Percentiles rank a stretch among this genome's conserved stretches.
Conservation (phyloP, 345 rosid genomes). For the Draba incana region DNA sequence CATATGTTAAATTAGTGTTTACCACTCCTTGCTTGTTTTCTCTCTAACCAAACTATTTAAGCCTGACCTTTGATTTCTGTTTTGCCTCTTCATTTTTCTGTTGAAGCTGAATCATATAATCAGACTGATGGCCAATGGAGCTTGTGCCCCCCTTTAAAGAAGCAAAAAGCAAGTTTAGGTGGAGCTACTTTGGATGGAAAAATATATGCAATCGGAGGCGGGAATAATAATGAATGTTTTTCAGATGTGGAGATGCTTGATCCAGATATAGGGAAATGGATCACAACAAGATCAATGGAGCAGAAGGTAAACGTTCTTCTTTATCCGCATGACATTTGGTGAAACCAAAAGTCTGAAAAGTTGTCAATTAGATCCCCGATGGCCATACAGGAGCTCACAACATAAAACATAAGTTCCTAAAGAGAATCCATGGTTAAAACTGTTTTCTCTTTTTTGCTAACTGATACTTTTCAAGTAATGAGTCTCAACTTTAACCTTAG, state of each 20-base stretch:
- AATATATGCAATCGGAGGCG: conserved; percentile 77
- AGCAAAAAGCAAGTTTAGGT: conserved; percentile 64
- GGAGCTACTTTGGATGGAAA: conserved; percentile 58
- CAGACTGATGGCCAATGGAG: conserved; percentile 60
- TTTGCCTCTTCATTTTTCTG: conserved; percentile 29
- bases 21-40: conserved; percentile 15
- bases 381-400: conserved; percentile 6
- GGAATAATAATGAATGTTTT: conserved; percentile 50
- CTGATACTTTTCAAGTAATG: conserved; percentile 16
- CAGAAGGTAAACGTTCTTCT: conserved; percentile 54
- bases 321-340: conserved; percentile 22
- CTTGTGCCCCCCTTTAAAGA: conserved; percentile 51
- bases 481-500: conserved; percentile 6
- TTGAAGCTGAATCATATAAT: conserved; percentile 71
- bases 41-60: neutral
- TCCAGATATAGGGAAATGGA: conserved; percentile 72
- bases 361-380: conserved; percentile 4
- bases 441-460: conserved; percentile 10
- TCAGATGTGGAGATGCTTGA: conserved; percentile 91
- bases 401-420: conserved; percentile 10
- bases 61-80: conserved; percentile 23
- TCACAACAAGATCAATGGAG: conserved; percentile 59
- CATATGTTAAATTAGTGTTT: neutral
- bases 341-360: conserved; percentile 22
- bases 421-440: conserved; percentile 8